Percentiles rank a stretch among this genome's conserved stretches.
phyloP scores from a whole-genome alignment of 495 filamentous ascomycete species.

The Aspergillus panamensis region DNA sequence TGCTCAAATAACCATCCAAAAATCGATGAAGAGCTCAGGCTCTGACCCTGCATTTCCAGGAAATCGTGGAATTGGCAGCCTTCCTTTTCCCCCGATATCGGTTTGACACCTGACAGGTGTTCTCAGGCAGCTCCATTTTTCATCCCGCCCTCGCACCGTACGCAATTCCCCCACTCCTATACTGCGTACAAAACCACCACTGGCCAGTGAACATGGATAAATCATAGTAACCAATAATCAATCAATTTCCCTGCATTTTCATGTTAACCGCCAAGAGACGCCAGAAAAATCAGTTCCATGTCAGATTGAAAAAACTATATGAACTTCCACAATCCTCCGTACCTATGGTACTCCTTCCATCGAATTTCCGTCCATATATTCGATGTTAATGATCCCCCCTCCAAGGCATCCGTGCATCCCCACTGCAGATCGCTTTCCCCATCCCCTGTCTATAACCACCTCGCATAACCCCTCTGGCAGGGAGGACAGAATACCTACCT shows the following conservation, averaged over 20 bases:
- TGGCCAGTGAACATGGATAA: background rate
- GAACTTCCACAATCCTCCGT: background rate
- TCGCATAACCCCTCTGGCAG: background rate
- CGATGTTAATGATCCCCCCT: background rate
- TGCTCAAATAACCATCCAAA: background rate
- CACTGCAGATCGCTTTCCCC: slow-evolving; percentile 5
- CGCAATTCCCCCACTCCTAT: background rate
- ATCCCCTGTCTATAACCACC: background rate
- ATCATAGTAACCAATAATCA: background rate
- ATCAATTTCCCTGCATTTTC: background rate
- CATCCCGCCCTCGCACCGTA: background rate
- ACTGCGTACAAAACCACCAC: background rate
- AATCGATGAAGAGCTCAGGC: background rate
- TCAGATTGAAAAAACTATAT: background rate
- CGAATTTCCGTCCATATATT: background rate
- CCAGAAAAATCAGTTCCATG: background rate
- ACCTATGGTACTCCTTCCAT: slow-evolving; percentile 2
- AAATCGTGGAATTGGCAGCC: background rate
- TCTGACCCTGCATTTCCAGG: background rate
- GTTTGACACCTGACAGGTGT: background rate
- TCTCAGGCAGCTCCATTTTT: background rate
- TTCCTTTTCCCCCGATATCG: slow-evolving; percentile 9
- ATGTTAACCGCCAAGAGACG: background rate
- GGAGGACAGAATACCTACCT: background rate
- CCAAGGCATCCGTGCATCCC: slow-evolving; percentile 13